A percentile compares a stretch with the other conserved stretches of the same genome.
Conservation (phyloP, 352 stramenopile species). For the Globisporangium mamillatum region DNA sequence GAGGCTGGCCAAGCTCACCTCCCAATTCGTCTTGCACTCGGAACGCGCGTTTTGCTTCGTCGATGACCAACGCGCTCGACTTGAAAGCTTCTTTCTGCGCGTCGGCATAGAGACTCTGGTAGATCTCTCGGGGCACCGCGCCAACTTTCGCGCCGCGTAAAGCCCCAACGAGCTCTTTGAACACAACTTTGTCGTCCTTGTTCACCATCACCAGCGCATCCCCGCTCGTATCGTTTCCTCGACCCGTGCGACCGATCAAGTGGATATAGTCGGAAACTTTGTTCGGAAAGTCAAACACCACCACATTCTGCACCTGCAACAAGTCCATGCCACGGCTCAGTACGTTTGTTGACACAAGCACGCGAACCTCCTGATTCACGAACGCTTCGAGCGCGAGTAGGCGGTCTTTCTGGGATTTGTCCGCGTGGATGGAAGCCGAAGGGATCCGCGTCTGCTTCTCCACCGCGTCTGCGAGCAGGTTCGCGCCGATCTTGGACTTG, state of each 20-base stretch:
- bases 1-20: background rate
- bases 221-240: slow-evolving; percentile 20
- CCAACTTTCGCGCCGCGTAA: slow-evolving; percentile 26
- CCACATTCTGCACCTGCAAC: slow-evolving; percentile 59
- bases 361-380: slow-evolving; percentile 37
- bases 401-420: slow-evolving; percentile 59
- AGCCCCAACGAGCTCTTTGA: slow-evolving; percentile 38
- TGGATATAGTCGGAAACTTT: slow-evolving; percentile 65
- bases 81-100: slow-evolving; percentile 15
- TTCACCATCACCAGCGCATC: slow-evolving; percentile 50
- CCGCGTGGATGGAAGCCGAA: slow-evolving; percentile 51
- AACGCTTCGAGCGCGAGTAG: slow-evolving; percentile 57
- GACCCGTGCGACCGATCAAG: slow-evolving; percentile 51
- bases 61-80: slow-evolving; percentile 20
- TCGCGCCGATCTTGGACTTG: slow-evolving; percentile 52
- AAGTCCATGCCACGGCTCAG: slow-evolving; percentile 74
- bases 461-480: slow-evolving; percentile 59
- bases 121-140: slow-evolving; percentile 39
- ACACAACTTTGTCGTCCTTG: slow-evolving; percentile 32
- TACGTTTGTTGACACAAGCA: slow-evolving; percentile 70
- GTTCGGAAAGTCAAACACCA: slow-evolving; percentile 71
- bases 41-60: slow-evolving; percentile 54
- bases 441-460: slow-evolving; percentile 33
- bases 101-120: slow-evolving; percentile 31
- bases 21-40: slow-evolving; percentile 25